Base-by-base conservation (phyloP, 768 basidiomycete genomes). In the Boletus subcaerulescens region DNA sequence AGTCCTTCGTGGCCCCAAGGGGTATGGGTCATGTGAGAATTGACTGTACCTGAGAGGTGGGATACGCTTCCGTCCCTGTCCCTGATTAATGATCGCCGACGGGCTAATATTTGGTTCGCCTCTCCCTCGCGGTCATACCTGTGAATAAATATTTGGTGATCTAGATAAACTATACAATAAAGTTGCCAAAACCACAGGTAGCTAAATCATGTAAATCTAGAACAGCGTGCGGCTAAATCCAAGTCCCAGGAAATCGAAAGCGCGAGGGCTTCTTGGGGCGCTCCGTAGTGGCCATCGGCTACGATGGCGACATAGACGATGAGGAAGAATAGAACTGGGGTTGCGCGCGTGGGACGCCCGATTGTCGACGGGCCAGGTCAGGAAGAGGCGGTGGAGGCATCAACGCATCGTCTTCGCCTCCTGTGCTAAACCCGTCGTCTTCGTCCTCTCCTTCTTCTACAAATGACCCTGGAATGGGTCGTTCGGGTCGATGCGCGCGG, bases 271-370 rank as follows among this genome's bases (percentile, higher is more conserved):
- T 81, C 15, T 71, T 64, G 0, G 85, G 85, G 1, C 76, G 75
- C 60, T 80, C 80, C 8, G 81, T 86, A 15, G 89, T 89, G 9
- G 79, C 77, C n/a, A 80, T 76, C 1, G 87, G 86, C 2, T 66
- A 74, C n/a, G 77, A 74, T 14, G 72, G 53, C 15, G 71, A 51
- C 13, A 36, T 10, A 8, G 29, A 29, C 8, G 29, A 29, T 29
- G 29, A 29, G 29, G 29, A 29, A 29, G 29, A 29, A 26, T 8
- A 26, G 13, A 63, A 49, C 20, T 59, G 65, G 18, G 53, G 45
- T 46, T 42, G 56, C 39, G 50, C n/a, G 6, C 61, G 61, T 22
- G 70, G 61, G 48, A 69, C 56, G 12, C 76, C 74, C 4, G 68
- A 70, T 8, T 56, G 67, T 36, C 64, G 74, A 49, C 22, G 73